Evolutionary conservation across 768 basidiomycete species (phyloP), one percentile per base, ranked within the genome.

Genomic region (Leccinum boreale): DNA sequence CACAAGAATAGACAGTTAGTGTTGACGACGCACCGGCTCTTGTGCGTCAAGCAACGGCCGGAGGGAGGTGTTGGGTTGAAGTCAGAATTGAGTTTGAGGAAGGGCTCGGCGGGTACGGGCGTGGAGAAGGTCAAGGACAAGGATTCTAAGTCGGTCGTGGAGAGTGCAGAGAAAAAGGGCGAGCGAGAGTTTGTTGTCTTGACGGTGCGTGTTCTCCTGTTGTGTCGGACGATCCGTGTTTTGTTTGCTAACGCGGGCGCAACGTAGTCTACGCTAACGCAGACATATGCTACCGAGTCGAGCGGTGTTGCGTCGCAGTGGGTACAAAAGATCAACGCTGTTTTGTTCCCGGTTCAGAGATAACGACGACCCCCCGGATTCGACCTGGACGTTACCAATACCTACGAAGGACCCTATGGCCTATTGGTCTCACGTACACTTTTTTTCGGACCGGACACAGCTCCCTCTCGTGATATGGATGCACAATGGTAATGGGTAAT

Each of bases 151-250:
- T 72, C 70, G 44, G 69, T 77, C 44, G 70, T 87, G 10, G 72
- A 74, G 4, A 75, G 77, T 23, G 80, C 81, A 1, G 82, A 81
- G 55, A 70, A 75, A 26, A 84, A 83, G 63, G 74, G 82, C 49
- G 83, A 82, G 54, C 73, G 81, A 36, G 83, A 84, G 65, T 85
- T 87, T 65, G 78, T 82, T 15, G 77, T 87, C 35, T 70, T 85
- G 62, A 84, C 85, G 44, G 86, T 87, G 59, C 66, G 83, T 73
- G 21, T 31, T 57, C 36, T 31, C 21, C 5, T 47, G 23, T 7
- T 4, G 24, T 4, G 23, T 29, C 42, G 52, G n/a, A 39, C 39
- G 39, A 39, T 39, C 39, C 2, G 39, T 39, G 42, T 19, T 10
- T 10, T 11, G n/a, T 10, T 11, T 49, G n/a, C 58, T 56, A 24